Conservation (phyloP, 768 basidiomycete species). For the Lactarius evosmus region DNA sequence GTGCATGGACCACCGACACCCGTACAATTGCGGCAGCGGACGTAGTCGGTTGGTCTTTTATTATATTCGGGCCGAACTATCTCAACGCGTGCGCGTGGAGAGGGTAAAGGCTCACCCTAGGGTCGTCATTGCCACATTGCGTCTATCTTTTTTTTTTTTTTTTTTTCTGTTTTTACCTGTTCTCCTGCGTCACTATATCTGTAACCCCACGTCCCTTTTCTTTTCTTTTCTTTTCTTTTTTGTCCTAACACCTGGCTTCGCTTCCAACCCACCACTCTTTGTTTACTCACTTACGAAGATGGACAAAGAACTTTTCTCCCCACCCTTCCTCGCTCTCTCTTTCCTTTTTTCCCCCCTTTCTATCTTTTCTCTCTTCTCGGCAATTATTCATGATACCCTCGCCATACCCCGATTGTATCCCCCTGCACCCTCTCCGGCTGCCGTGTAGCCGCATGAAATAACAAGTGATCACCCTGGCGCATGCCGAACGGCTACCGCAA, state of each 20-base stretch:
- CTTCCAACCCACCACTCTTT: slow-evolving; percentile 17
- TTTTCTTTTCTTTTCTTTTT: slow-evolving; percentile 1
- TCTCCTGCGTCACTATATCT: slow-evolving; percentile 20
- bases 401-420: slow-evolving; percentile 26
- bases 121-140: slow-evolving; percentile 5
- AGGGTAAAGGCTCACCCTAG: background rate
- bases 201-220: slow-evolving; percentile 13
- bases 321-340: background rate
- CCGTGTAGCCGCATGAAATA: slow-evolving; percentile 27
- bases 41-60: slow-evolving; percentile 10
- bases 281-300: slow-evolving; percentile 17
- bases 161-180: slow-evolving; percentile 7
- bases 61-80: background rate
- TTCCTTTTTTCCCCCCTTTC: too few species aligned
- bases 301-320: slow-evolving; percentile 17
- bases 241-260: slow-evolving; percentile 20
- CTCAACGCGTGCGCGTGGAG: background rate
- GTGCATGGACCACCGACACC: slow-evolving; percentile 22
- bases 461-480: slow-evolving; percentile 27
- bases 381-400: slow-evolving; percentile 30
- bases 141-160: slow-evolving; percentile 17
- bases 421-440: slow-evolving; percentile 20
- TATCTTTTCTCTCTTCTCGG: slow-evolving; percentile 11
- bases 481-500: slow-evolving; percentile 1
- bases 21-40: slow-evolving; percentile 27